Evolutionary conservation across 441 rosid genomes (phyloP), one percentile per base, ranked within the genome.

Genomic region (Jatropha podagrica): DNA sequence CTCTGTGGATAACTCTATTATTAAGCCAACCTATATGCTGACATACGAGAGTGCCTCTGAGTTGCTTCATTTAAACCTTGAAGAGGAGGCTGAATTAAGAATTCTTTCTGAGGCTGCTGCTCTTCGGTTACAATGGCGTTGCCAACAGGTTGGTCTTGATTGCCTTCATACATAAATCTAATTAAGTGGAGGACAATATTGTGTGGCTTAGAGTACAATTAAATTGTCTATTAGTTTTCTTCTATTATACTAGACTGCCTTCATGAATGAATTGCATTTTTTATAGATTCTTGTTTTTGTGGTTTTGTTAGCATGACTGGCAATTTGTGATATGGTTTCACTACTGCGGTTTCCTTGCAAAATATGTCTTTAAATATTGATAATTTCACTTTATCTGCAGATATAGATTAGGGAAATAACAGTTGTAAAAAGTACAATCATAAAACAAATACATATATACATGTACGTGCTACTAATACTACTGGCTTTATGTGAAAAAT

Each of bases 31-130:
- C 60, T 95, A 95, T 82, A 93, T 93, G 99, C 86, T 95, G 89
- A 95, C 99, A 13, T 93, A 95, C 67, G 97, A 92, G 83, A 95
- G 99, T 86, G 99, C 99, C 58, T 76, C 94, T 42, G 97, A 95
- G 86, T 85, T 95, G 80, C 94, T 95, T 84, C 83, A 90, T 83
- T 77, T 95, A 88, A 86, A 89, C 83, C 88, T 93, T 71, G 93
- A 91, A 80, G 99, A 95, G 81, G 99, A 95, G 83, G 71, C 74
- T 78, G 99, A 95, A 80, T 82, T 93, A 78, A 89, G 80, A 83
- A 78, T 87, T 76, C 86, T 95, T 73, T 91, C 96, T 1, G 91
- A 89, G 88, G 99, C 98, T 72, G 94, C 99, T 65, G 70, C 82
- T 81, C 82, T 85, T 27, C 87, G 99, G 76, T 82, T 89, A 68